Conservation (phyloP, 2,329 filamentous ascomycete species). For the Colletotrichum scovillei region DNA sequence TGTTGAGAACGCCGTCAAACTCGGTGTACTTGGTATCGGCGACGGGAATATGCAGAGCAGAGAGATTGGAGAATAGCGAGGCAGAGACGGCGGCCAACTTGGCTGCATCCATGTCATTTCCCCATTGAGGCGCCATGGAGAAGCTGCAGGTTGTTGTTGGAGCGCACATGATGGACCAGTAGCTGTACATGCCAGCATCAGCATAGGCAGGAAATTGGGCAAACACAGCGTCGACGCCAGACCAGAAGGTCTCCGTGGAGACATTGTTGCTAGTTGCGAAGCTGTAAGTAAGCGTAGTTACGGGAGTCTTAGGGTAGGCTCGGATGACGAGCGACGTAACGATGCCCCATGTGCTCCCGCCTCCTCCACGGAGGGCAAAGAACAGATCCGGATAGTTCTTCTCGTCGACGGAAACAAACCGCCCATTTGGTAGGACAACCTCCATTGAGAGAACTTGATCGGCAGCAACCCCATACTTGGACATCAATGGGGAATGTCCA, state of each 20-base stretch:
- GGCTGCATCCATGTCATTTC: conserved; percentile 40
- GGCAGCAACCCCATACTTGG: conserved; percentile 46
- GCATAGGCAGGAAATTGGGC: conserved; percentile 47
- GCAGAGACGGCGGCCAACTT: conserved; percentile 49
- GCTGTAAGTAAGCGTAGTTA: conserved; percentile 43
- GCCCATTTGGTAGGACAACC: conserved; percentile 48
- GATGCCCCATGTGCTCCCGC: conserved; percentile 57
- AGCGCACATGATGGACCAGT: conserved; percentile 42
- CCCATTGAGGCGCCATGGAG: conserved; percentile 34
- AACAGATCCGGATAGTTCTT: conserved; percentile 56
- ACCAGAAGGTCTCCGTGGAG: conserved; percentile 46
- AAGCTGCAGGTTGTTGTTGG: conserved; percentile 43
- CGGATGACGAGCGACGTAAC: conserved; percentile 54
- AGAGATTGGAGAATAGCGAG: conserved; percentile 43
- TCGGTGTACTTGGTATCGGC: conserved; percentile 45
- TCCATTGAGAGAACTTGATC: conserved; percentile 50
- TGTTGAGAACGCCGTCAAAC: conserved; percentile 38
- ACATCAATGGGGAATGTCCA: conserved; percentile 44
- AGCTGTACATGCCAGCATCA: conserved; percentile 49
- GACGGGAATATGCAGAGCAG: conserved; percentile 39
- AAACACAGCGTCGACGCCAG: conserved; percentile 43
- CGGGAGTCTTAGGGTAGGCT: conserved; percentile 50
- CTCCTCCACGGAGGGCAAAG: conserved; percentile 61
- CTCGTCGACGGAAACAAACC: conserved; percentile 45
- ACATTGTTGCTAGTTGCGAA: conserved; percentile 41